These are phyloP conservation scores for Trichoderma aggressivum DNA, from an alignment of 2,329 filamentous ascomycete species.

Conservation along the genomic window DNA sequence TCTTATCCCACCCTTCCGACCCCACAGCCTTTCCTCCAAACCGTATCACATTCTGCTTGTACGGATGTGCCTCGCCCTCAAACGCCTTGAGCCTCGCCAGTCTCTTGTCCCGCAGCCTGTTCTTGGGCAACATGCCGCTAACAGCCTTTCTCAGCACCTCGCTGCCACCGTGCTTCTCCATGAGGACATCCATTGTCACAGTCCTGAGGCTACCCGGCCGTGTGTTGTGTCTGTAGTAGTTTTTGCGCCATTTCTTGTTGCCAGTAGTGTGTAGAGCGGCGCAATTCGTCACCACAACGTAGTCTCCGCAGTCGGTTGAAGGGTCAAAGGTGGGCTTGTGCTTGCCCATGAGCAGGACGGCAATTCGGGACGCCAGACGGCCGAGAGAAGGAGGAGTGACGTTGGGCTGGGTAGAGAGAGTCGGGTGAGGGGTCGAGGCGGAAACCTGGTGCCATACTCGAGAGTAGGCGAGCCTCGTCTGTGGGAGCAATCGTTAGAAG, in stretches of 20 bases:
- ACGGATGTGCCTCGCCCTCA: slow-evolving; percentile 88
- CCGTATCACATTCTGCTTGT: slow-evolving; percentile 79
- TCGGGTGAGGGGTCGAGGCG: slow-evolving; percentile 63
- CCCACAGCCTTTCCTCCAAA: slow-evolving; percentile 61
- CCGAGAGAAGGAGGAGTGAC: slow-evolving; percentile 76
- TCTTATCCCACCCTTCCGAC: slow-evolving; percentile 50
- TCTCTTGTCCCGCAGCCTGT: slow-evolving; percentile 81
- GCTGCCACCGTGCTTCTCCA: slow-evolving; percentile 88
- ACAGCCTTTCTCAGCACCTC: slow-evolving; percentile 92
- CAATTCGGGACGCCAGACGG: slow-evolving; percentile 83
- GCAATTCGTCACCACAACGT: slow-evolving; percentile 92
- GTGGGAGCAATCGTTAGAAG: slow-evolving; percentile 11
- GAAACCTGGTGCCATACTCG: slow-evolving; percentile 89
- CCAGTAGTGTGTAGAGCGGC: slow-evolving; percentile 83
- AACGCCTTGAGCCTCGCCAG: slow-evolving; percentile 91
- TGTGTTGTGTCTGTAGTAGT: slow-evolving; percentile 93
- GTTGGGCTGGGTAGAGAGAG: slow-evolving; percentile 54
- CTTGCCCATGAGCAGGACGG: slow-evolving; percentile 90
- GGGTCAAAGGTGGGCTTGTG: slow-evolving; percentile 98
- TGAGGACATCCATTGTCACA: slow-evolving; percentile 92
- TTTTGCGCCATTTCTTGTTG: slow-evolving; percentile 89
- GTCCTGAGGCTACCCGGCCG: slow-evolving; percentile 80
- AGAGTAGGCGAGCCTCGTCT: slow-evolving; percentile 96
- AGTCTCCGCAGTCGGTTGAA: slow-evolving; percentile 97
- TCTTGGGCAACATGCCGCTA: slow-evolving; percentile 97